Base-by-base conservation (phyloP, 23 red algal genomes). In the Gracilaria caudata region DNA sequence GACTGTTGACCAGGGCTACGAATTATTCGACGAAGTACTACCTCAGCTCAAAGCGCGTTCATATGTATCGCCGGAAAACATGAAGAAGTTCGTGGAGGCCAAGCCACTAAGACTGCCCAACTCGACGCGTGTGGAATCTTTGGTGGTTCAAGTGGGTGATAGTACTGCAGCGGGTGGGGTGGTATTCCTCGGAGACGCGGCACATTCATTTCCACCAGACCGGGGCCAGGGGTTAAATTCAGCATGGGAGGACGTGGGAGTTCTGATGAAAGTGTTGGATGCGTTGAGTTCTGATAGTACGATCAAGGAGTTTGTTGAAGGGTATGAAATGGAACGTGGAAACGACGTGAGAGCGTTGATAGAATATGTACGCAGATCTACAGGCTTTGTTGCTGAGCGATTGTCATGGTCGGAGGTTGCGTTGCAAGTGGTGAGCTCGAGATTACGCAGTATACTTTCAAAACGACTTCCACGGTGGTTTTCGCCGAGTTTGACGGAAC, bases 131-230 rank as follows among this genome's bases (percentile, higher is more conserved):
- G 26, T 64, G 6, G 40, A 56, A 12, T 92, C 89, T 19, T 63
- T 92, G 4, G 86, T 49, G 13, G 57, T 60, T 60, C 57, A 60
- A 20, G 57, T 60, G 5, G 72, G 37, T 0, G 4, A 20, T 29
- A 34, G 61, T 7, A 41, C 63, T 4, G 8, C 81, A n/a, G 28
- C 53, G 11, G 59, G 73, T 12, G 78, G 89, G 7, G 44, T 92
- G 9, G 0, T 92, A 0, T 58, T 92, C 30, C 32, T 92, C 13
- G 89, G 89, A 12, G 89, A 92, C 37, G 89, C 89, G 13, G 89
- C 89, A 39, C 89, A 92, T 79, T 37, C 28, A 5, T 92, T 92
- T 34, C 89, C 89, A 43, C 77, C 89, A 23, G 89, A 92, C 37
- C 4, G 33, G 17, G 77, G 63, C 39, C 89, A 92, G 33, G 89